Base-by-base conservation (phyloP, 805 yeast species). In the Cyberlindnera mycetangii region DNA sequence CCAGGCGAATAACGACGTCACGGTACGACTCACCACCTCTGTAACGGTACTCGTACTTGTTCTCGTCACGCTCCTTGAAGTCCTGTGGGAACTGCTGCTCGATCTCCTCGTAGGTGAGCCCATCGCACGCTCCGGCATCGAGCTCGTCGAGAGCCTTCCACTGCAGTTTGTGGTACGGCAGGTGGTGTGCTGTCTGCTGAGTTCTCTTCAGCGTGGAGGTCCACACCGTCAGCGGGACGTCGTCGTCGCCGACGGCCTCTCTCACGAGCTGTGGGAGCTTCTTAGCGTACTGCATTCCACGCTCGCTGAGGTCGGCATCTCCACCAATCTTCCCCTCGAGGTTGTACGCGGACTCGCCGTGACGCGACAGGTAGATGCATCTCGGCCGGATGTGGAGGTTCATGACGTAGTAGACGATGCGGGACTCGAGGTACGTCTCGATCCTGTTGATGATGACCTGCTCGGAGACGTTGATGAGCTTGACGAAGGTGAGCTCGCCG, bases 61-160 rank as follows among this genome's bases (percentile, higher is more conserved):
- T 85, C 53, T 87, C 96, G 63, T 93, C 99, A 48, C 99, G 78
- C 7, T 97, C 96, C 55, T 81, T 85, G 69, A 93, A 93, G 60
- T 93, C 99, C 52, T 89, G 96, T 0, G 99, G 99, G 62, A 82
- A 90, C 50, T 74, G 66, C 25, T 75, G 68, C 56, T 88, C 95
- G 58, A 92, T 89, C 50, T 92, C 96, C 54, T 90, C 96, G 61
- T 92, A 92, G 0, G 99, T 92, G 78, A 92, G 77, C 6, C 97
- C 98, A 65, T 92, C 99, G 65, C 98, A 92, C 19, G 88, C 90
- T 10, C 99, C 99, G 0, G 97, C 98, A 64, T 92, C 98, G 50
- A 92, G 76, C 68, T 92, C 99, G 64, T 92, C 98, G 54, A 92
- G 71, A 0, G 98, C 98, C 65, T 93, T 93, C 99, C 99, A 92